A percentile compares a stretch with the other conserved stretches of the same genome.
These are phyloP conservation scores for Candida buenavistaensis DNA, from an alignment of 1,139 yeast genomes.

Conservation along the genomic window DNA sequence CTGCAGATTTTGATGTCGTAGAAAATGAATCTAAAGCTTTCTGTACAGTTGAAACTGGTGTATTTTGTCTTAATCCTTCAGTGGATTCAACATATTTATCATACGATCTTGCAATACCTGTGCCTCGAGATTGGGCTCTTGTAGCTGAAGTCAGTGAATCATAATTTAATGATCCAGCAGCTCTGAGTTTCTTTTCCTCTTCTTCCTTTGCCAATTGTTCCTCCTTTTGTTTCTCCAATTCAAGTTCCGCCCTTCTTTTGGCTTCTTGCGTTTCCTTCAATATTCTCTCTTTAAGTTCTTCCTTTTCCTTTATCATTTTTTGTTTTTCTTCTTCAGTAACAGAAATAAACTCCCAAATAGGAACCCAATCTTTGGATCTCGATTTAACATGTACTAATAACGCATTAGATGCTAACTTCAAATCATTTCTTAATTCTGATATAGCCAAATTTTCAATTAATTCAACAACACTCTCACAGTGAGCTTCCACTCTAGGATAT, in stretches of 20 bases:
- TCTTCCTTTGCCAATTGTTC: conserved; percentile 18
- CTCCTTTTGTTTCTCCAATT: conserved; percentile 18
- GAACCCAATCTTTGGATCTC: conserved; percentile 56
- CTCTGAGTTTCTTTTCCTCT: conserved; percentile 13
- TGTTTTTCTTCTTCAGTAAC: conserved; percentile 37
- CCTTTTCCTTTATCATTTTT: conserved; percentile 22
- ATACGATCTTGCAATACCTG: conserved; percentile 20
- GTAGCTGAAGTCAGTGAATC: conserved; percentile 21
- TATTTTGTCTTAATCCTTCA: neutral
- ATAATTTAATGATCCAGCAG: conserved; percentile 20
- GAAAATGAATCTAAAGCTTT: neutral
- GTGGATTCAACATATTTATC: conserved; percentile 28
- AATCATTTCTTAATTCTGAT: conserved; percentile 73
- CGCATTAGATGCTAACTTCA: conserved; percentile 77
- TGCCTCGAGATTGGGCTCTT: conserved; percentile 22
- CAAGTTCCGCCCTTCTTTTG: conserved; percentile 9
- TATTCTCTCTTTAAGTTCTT: conserved; percentile 22
- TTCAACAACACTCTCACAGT: conserved; percentile 55
- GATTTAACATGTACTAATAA: conserved; percentile 71
- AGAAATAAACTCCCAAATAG: conserved; percentile 56
- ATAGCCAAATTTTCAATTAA: conserved; percentile 49
- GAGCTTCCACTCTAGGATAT: conserved; percentile 71
- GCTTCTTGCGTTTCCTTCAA: conserved; percentile 16
- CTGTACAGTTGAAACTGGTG: neutral
- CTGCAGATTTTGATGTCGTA: neutral